Conservation (phyloP, 257 asterid species). For the Solanum appendiculatum region DNA sequence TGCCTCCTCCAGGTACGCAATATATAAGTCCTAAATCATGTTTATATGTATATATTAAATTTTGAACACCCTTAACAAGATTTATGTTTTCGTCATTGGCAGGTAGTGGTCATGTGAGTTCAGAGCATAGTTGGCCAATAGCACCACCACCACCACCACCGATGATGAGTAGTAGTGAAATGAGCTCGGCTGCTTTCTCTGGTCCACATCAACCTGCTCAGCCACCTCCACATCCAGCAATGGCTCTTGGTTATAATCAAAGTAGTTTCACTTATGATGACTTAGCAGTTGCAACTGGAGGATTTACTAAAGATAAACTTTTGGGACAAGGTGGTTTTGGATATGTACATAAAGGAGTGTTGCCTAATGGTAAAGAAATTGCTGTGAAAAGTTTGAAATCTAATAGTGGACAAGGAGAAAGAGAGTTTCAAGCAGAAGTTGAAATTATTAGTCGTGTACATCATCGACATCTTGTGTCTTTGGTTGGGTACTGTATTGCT, state of each 20-base stretch:
- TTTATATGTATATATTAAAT: not conserved
- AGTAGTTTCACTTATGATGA: slow-evolving; percentile 44
- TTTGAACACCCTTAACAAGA: not conserved
- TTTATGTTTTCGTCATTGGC: not conserved
- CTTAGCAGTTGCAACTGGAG: slow-evolving; percentile 38
- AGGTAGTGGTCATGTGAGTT: slow-evolving; percentile 41
- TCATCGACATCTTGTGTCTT: slow-evolving; percentile 53
- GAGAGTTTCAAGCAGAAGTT: slow-evolving; percentile 62
- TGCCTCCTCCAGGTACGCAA: slow-evolving; percentile 25
- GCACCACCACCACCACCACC: slow-evolving; percentile 78
- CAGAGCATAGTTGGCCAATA: slow-evolving; percentile 54
- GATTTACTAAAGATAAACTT: slow-evolving; percentile 20
- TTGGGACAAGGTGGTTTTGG: slow-evolving; percentile 65
- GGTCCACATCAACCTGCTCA: slow-evolving; percentile 32
- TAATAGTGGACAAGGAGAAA: slow-evolving; percentile 55
- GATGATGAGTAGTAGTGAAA: slow-evolving; percentile 47
- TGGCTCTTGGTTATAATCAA: slow-evolving; percentile 37
- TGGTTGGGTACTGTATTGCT: slow-evolving; percentile 53
- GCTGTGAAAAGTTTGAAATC: slow-evolving; percentile 51
- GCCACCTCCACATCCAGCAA: slow-evolving; percentile 43
- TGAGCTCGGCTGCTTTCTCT: slow-evolving; percentile 50
- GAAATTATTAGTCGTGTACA: slow-evolving; percentile 58
- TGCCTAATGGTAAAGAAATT: slow-evolving; percentile 43
- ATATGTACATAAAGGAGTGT: slow-evolving; percentile 44
- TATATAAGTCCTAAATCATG: no score